Evolutionary conservation across 441 rosid species (phyloP), one percentile per base, ranked within the genome.

Genomic region (Populus trichocarpa): DNA sequence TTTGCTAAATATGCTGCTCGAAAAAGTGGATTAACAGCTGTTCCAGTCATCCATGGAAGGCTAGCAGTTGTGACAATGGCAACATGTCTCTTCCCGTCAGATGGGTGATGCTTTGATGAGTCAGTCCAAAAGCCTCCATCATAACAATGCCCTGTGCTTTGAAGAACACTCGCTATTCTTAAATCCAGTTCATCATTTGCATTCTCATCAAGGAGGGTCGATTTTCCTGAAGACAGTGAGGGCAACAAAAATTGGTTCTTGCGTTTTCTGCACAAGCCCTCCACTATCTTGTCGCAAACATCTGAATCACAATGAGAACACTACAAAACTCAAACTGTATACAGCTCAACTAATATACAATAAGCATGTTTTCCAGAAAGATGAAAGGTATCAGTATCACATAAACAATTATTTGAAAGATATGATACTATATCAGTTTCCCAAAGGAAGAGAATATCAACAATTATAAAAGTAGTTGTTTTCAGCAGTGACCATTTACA

Each of bases 21-120:
- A 71, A 93, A 93, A 77, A 96, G 89, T n/a, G 99, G 98, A 85
- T 96, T 96, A 71, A 96, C 94, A 79, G 99, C 99, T 76, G 99
- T 96, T 81, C 99, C 99, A 2, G 98, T 96, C 99, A 96, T 93
- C 99, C 99, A 96, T 36, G 99, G 99, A 82, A 96, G 98, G 85
- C 99, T 96, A 70, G 98, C 99, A 82, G 99, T 96, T 40, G 98
- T 93, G 73, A 96, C 95, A 83, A 93, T 92, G 74, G 98, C 97
- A 30, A 96, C 97, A 77, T 92, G 95, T 85, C 99, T 90, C 86
- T 88, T 90, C 80, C 85, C 82, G 70, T 89, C 91, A 8, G 90
- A 40, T 35, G 79, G 78, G 53, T 85, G 89, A 82, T 86, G 84
- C 87, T 91, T 91, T 76, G 83, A 59, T 50, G 80, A 72, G 85